Evolutionary conservation across 2,329 filamentous ascomycete genomes (phyloP).

Genomic region (Biscogniauxia mediterranea): DNA sequence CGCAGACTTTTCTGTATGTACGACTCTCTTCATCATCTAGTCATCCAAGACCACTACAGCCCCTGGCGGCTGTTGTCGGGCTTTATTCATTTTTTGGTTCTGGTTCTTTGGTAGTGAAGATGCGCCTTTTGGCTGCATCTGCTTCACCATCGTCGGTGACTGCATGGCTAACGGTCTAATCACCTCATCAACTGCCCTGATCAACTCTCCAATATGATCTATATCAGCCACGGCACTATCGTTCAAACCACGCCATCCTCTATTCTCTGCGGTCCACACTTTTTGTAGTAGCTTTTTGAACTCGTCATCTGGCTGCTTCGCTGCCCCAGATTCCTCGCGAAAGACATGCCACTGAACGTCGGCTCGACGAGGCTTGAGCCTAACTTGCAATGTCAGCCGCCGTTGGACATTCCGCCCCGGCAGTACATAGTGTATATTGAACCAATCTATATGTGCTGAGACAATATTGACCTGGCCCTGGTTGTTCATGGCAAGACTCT

Average conservation of each 20-base stretch:
- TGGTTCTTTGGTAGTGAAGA: conserved; percentile 15
- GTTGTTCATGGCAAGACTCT: conserved; percentile 38
- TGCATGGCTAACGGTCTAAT: conserved; percentile 37
- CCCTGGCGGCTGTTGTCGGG: conserved; percentile 19
- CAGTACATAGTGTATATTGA: conserved; percentile 53
- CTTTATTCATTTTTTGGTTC: conserved; percentile 18
- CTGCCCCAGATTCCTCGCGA: conserved; percentile 31
- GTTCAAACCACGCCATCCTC: conserved; percentile 30
- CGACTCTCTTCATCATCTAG: not conserved
- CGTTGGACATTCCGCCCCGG: conserved; percentile 30
- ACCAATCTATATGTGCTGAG: conserved; percentile 55
- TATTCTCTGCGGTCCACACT: conserved; percentile 28
- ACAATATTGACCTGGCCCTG: conserved; percentile 51
- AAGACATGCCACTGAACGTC: conserved; percentile 52
- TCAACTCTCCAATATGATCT: conserved; percentile 43
- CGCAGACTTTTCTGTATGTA: not conserved
- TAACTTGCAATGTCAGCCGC: conserved; percentile 51
- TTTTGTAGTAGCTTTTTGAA: conserved; percentile 28
- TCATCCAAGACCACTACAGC: not conserved
- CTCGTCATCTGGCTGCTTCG: conserved; percentile 28
- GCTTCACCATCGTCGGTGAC: conserved; percentile 28
- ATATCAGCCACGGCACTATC: conserved; percentile 42
- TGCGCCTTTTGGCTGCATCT: conserved; percentile 19
- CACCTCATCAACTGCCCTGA: conserved; percentile 47
- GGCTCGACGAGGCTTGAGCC: conserved; percentile 47